Conservation (phyloP, 2,329 filamentous ascomycete genomes). For the Hirsutella rhossiliensis region DNA sequence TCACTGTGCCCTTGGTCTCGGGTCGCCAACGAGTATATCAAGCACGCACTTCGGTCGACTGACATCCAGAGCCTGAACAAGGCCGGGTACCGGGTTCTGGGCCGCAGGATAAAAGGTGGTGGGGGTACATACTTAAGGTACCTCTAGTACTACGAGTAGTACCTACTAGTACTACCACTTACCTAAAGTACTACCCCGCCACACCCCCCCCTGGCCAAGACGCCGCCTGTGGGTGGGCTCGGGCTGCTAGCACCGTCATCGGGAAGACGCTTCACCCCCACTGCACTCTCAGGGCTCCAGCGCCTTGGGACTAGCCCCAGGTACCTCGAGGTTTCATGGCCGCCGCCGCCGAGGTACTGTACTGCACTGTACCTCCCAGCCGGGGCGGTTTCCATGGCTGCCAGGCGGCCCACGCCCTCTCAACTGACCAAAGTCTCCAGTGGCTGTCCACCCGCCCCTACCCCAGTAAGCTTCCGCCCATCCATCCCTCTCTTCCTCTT, state of each 20-base stretch:
- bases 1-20: too few relatives aligned
- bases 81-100: too few relatives aligned
- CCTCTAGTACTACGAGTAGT: too few relatives aligned
- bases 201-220: not conserved
- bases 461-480: slow-evolving; percentile 1
- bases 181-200: not conserved
- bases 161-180: too few relatives aligned
- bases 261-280: not conserved
- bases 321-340: too few relatives aligned
- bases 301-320: too few relatives aligned
- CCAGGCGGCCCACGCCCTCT: slow-evolving; percentile 1
- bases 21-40: too few relatives aligned
- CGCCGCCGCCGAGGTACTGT: not conserved
- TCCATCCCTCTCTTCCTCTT: slow-evolving; percentile 1
- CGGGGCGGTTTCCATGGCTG: slow-evolving; percentile 1
- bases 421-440: not conserved
- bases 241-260: not conserved
- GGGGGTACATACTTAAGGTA: too few relatives aligned
- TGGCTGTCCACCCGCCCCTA: not conserved
- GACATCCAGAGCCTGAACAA: too few relatives aligned
- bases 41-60: too few relatives aligned
- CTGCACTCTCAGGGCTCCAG: not conserved
- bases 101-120: too few relatives aligned
- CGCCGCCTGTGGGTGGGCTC: not conserved
- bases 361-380: not conserved